Evolutionary conservation across 2,329 filamentous ascomycete genomes (phyloP).

Genomic region (Diaporthe caulivora): DNA sequence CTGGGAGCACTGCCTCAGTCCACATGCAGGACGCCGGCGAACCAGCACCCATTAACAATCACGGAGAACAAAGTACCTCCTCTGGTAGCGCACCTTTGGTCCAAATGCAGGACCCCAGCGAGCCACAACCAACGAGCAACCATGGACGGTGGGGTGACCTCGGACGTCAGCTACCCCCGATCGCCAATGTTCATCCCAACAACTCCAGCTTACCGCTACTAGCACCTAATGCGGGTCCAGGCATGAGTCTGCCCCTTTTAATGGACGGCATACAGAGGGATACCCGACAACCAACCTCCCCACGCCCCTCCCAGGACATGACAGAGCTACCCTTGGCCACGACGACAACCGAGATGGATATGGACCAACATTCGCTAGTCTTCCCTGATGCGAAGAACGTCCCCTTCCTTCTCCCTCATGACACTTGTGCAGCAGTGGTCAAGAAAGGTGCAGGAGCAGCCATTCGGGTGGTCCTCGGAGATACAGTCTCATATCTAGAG

Average conservation of each 20-base stretch:
- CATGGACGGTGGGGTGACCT: too few relatives aligned
- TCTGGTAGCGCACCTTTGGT: too few relatives aligned
- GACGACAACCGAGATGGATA: not conserved
- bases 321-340: not conserved
- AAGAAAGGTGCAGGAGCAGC: not conserved
- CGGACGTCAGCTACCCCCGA: not conserved
- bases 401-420: not conserved
- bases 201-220: not conserved
- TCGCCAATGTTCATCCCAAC: not conserved
- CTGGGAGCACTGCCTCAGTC: not conserved
- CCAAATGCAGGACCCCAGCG: too few relatives aligned
- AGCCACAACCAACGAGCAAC: too few relatives aligned
- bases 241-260: not conserved
- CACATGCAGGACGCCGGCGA: not conserved
- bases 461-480: not conserved
- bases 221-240: not conserved
- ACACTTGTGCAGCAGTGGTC: not conserved
- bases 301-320: not conserved
- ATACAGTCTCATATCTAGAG: not conserved
- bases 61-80: not conserved
- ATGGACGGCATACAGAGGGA: not conserved
- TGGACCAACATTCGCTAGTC: not conserved
- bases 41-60: not conserved
- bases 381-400: not conserved
- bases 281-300: not conserved